Evolutionary conservation across 371 early-diverging fungal species (phyloP).

Genomic region (Mortierella sp.): DNA sequence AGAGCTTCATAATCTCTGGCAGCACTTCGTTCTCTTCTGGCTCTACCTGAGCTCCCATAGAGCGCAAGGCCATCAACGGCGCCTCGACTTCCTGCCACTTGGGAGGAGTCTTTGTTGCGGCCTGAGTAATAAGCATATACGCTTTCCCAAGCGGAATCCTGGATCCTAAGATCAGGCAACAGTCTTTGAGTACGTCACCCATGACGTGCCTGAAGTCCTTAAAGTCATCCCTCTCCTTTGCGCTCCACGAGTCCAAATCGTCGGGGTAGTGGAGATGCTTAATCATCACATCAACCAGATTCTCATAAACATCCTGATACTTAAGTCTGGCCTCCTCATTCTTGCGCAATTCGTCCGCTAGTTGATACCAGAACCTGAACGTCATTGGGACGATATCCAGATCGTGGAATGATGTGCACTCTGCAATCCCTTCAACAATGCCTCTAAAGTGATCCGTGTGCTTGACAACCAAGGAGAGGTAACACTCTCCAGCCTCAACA

Average conservation of each 20-base stretch:
- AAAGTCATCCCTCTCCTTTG: constrained; percentile 93
- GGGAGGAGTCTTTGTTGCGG: constrained; percentile 53
- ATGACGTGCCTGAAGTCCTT: constrained; percentile 94
- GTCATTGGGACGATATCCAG: constrained; percentile 84
- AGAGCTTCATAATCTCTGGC: constrained; percentile 90
- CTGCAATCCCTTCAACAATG: constrained; percentile 81
- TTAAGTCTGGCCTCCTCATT: constrained; percentile 60
- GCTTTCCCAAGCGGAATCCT: constrained; percentile 82
- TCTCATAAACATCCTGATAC: constrained; percentile 74
- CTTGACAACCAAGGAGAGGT: constrained; percentile 76
- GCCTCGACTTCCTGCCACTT: constrained; percentile 97
- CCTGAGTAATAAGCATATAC: constrained; percentile 60
- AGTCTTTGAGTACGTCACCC: constrained; percentile 97
- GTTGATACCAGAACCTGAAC: constrained; percentile 89
- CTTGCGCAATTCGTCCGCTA: constrained; percentile 75
- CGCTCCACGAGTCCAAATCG: constrained; percentile 77
- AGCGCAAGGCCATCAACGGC: constrained; percentile 90
- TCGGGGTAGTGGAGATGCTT: constrained; percentile 86
- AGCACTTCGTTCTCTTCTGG: constrained; percentile 78
- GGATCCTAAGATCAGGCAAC: constrained; percentile 85
- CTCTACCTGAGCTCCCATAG: constrained; percentile 90
- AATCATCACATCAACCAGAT: constrained; percentile 85
- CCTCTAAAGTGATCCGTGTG: constrained; percentile 74
- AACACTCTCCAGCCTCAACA: constrained; percentile 90
- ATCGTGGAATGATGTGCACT: constrained; percentile 75